Conservation (phyloP, 2,329 filamentous ascomycete species). For the Cadophora sp. region DNA sequence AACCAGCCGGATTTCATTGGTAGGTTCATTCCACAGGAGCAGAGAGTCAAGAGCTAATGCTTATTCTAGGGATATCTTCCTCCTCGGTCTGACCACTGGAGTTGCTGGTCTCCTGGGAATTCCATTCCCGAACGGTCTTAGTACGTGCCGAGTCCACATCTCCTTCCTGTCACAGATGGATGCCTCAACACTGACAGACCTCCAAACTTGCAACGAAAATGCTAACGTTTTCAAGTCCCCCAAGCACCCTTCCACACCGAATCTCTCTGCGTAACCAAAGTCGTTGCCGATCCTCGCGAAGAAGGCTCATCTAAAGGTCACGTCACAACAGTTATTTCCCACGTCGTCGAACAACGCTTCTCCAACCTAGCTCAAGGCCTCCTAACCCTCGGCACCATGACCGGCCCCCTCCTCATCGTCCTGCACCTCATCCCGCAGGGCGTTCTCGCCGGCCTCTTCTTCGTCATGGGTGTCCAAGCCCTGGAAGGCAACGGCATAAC, state of each 20-base stretch:
- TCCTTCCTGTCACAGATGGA: not conserved
- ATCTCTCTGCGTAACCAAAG: conserved; percentile 74
- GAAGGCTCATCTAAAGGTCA: conserved; percentile 64
- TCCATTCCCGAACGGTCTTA: conserved; percentile 83
- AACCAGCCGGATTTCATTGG: conserved; percentile 87
- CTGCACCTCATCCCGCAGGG: conserved; percentile 81
- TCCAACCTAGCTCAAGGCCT: conserved; percentile 82
- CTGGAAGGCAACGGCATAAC: conserved; percentile 81
- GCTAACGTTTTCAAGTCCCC: conserved; percentile 53
- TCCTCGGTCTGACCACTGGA: conserved; percentile 79
- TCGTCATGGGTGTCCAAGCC: conserved; percentile 83
- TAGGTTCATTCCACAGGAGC: not conserved
- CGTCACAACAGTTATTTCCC: conserved; percentile 57
- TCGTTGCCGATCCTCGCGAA: conserved; percentile 56
- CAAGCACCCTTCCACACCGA: conserved; percentile 85
- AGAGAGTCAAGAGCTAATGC: not conserved
- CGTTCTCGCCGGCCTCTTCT: conserved; percentile 82
- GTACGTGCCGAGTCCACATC: not conserved
- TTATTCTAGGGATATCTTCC: conserved; percentile 65
- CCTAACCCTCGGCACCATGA: conserved; percentile 80
- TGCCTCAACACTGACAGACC: not conserved
- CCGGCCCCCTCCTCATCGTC: conserved; percentile 74
- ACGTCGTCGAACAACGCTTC: conserved; percentile 79
- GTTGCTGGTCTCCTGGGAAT: conserved; percentile 78
- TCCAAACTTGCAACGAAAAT: not conserved